Conservation (phyloP, 805 yeast species). For the Wickerhamiella occidentalis region DNA sequence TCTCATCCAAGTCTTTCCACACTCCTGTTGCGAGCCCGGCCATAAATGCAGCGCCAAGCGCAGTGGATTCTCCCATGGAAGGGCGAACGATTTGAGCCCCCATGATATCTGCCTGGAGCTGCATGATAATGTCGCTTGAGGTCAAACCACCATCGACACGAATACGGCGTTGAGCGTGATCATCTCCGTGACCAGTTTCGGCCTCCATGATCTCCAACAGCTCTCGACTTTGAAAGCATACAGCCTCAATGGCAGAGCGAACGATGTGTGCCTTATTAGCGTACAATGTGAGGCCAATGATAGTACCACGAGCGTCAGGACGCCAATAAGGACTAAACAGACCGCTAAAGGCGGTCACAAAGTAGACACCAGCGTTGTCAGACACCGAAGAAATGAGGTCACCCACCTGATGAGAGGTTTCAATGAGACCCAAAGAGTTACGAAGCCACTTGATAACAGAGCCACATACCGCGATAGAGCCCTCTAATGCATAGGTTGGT, state of each 20-base stretch:
- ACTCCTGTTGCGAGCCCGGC: slow-evolving; percentile 67
- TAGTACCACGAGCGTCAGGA: slow-evolving; percentile 81
- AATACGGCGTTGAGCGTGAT: slow-evolving; percentile 22
- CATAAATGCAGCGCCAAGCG: slow-evolving; percentile 92
- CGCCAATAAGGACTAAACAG: slow-evolving; percentile 95
- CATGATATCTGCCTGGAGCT: slow-evolving; percentile 81
- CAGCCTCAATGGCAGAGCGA: slow-evolving; percentile 90
- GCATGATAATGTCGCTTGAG: slow-evolving; percentile 79
- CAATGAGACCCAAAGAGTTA: slow-evolving; percentile 75
- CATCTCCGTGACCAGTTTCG: slow-evolving; percentile 49
- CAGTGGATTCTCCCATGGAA: slow-evolving; percentile 78
- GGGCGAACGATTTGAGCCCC: slow-evolving; percentile 82
- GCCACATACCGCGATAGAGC: slow-evolving; percentile 94
- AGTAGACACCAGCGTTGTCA: slow-evolving; percentile 81
- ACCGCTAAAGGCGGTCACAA: slow-evolving; percentile 91
- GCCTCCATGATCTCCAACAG: slow-evolving; percentile 80
- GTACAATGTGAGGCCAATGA: slow-evolving; percentile 84
- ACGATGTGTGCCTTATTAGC: slow-evolving; percentile 88
- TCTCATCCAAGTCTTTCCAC: slow-evolving; percentile 69
- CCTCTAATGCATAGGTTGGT: slow-evolving; percentile 86
- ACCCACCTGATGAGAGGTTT: slow-evolving; percentile 75
- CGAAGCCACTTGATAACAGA: slow-evolving; percentile 88
- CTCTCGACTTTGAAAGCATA: slow-evolving; percentile 86
- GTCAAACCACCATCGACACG: slow-evolving; percentile 93
- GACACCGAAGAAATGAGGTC: slow-evolving; percentile 75